Conservation (phyloP, 2,329 filamentous ascomycete species). For the Simplicillium aogashimaense region DNA sequence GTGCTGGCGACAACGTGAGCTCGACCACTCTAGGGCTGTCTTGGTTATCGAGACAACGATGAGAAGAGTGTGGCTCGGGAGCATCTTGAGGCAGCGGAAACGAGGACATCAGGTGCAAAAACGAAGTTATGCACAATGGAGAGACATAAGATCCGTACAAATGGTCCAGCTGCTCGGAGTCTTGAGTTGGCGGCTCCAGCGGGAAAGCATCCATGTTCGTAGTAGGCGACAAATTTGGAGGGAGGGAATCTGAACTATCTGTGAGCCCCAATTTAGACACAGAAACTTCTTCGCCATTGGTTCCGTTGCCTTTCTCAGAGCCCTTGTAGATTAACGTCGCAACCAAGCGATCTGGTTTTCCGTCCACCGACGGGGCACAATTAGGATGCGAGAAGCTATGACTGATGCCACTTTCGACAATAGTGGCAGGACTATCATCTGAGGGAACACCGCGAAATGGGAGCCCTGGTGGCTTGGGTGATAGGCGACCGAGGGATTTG, state of each 20-base stretch:
- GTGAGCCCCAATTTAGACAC: constrained; percentile 13
- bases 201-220: constrained; percentile 48
- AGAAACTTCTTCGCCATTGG: constrained; percentile 21
- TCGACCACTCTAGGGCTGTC: constrained; percentile 56
- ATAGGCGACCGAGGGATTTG: constrained; percentile 23
- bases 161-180: constrained; percentile 49
- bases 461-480: constrained; percentile 28
- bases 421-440: constrained; percentile 45
- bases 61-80: constrained; percentile 47
- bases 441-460: constrained; percentile 53
- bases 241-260: constrained; percentile 25
- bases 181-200: constrained; percentile 45
- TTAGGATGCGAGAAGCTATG: constrained; percentile 55
- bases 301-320: constrained; percentile 17
- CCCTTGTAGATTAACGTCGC: constrained; percentile 56
- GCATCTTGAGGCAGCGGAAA: constrained; percentile 45
- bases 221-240: constrained; percentile 49
- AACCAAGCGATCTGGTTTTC: constrained; percentile 40
- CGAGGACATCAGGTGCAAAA: constrained; percentile 55
- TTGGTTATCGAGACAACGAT: constrained; percentile 53
- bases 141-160: constrained; percentile 58
- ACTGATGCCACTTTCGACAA: constrained; percentile 52
- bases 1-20: constrained; percentile 51
- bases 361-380: constrained; percentile 43
- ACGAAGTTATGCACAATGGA: constrained; percentile 54